Evolutionary conservation across 352 stramenopile species (phyloP), one percentile per base, ranked within the genome.

Genomic region (Globisporangium recalcitrans): DNA sequence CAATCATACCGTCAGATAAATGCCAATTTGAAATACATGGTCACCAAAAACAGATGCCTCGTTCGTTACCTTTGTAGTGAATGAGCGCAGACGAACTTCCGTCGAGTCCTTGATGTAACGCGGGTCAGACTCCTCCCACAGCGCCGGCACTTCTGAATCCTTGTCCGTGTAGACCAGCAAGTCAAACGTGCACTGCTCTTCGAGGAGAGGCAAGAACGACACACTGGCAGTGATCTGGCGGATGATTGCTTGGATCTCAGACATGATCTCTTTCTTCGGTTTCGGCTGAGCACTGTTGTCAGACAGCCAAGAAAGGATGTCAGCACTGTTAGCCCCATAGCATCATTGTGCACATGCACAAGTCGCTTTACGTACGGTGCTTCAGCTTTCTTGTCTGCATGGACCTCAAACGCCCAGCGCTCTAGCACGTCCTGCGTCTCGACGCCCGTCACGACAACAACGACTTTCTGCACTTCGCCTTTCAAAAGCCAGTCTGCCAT

Each of bases 171-270:
- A 99, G 6, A 99, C 96, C 3, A 99, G 78, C 52, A 99, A 69
- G 72, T 99, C 97, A 72, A 99, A 99, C 3, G 93, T 96, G 68
- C 97, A 99, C 22, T 96, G 93, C 71, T 99, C 97, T 53, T 98
- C 90, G 19, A 99, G 81, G 1, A 99, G 78, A 47, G 97, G 97
- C 34, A 99, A 74, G 74, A 99, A 99, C 8, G 97, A 99, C n/a
- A 99, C 95, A 55, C 83, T 96, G 11, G 97, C 96, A 22, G 97
- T 99, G 71, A 99, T 99, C 82, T 99, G 97, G 24, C 97, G 92
- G 71, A 99, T 99, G 65, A 99, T 99, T 8, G 97, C 95, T 75
- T 99, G 96, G 60, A 99, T 99, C 70, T 99, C 97, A 27, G 91
- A 82, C 79, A 97, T 97, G 72, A 99, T 98, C 62, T 98, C 92